phyloP scores from a whole-genome alignment of 257 asterid species.

The Rauvolfia tetraphylla region DNA sequence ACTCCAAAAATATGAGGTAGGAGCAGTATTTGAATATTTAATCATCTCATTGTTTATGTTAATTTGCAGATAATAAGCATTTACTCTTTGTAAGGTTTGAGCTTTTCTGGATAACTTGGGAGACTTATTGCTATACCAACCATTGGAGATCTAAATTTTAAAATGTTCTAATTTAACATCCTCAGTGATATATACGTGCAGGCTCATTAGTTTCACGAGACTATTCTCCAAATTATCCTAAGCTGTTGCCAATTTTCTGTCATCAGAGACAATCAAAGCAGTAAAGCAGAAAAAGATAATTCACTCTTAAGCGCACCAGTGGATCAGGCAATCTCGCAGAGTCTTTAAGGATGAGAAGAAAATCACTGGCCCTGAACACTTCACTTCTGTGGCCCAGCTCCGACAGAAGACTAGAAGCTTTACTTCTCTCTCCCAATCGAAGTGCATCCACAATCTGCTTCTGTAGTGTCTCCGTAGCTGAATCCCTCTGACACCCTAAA shows the following conservation, averaged over 20 bases:
- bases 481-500: slow-evolving; percentile 34
- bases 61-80: too few species aligned
- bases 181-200: too few species aligned
- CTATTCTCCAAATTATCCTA: neutral
- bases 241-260: neutral
- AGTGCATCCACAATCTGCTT: slow-evolving; percentile 62
- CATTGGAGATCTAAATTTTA: too few species aligned
- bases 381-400: slow-evolving; percentile 39
- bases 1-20: too few species aligned
- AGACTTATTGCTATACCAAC: too few species aligned
- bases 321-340: slow-evolving; percentile 80
- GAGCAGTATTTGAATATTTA: too few species aligned
- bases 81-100: too few species aligned
- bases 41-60: too few species aligned
- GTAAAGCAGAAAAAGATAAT: slow-evolving; percentile 15
- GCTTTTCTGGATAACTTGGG: too few species aligned
- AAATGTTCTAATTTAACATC: too few species aligned
- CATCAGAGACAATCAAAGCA: neutral
- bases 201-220: neutral
- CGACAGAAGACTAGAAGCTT: slow-evolving; percentile 60
- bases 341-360: slow-evolving; percentile 52
- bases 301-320: slow-evolving; percentile 43
- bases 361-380: slow-evolving; percentile 45
- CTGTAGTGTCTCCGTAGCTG: slow-evolving; percentile 30
- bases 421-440: slow-evolving; percentile 52